Percentiles rank a stretch among this genome's conserved stretches.
phyloP scores from a whole-genome alignment of 345 rosid species.

The Alliaria petiolata region DNA sequence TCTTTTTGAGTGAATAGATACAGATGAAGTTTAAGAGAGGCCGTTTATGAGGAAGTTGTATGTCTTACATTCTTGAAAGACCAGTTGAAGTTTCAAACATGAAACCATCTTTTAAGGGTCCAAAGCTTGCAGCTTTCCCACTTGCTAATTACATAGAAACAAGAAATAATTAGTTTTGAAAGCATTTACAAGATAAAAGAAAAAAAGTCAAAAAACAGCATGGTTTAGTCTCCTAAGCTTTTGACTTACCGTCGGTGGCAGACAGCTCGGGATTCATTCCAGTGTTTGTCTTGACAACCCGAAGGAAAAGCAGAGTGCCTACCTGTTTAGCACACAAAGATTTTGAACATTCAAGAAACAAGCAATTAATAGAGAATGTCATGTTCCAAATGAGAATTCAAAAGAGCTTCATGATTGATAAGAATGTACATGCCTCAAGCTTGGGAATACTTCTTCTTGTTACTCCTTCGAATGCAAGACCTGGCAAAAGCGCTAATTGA shows the following conservation, averaged over 20 bases:
- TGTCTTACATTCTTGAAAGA: constrained; percentile 69
- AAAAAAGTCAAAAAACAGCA: background rate
- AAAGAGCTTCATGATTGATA: background rate
- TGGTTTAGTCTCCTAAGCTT: background rate
- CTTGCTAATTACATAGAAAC: constrained; percentile 40
- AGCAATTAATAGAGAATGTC: background rate
- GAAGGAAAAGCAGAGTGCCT: constrained; percentile 69
- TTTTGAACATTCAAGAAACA: background rate
- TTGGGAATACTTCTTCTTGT: constrained; percentile 76
- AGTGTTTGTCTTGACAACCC: constrained; percentile 70
- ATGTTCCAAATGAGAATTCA: background rate
- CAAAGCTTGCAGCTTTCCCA: constrained; percentile 81
- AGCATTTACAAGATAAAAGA: background rate
- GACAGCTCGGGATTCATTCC: constrained; percentile 77
- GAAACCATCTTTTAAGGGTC: constrained; percentile 67
- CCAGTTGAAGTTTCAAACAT: constrained; percentile 85
- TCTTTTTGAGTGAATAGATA: background rate
- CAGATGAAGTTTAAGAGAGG: background rate
- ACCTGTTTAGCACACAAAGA: constrained; percentile 43
- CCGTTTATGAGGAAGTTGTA: background rate
- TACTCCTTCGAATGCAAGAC: constrained; percentile 89
- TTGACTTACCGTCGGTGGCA: constrained; percentile 61
- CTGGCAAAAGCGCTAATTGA: constrained; percentile 61
- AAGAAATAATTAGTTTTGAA: background rate
- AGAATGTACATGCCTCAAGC: constrained; percentile 45